Evolutionary conservation across 179 eudicot genomes (phyloP).

Genomic region (Silene coronaria): DNA sequence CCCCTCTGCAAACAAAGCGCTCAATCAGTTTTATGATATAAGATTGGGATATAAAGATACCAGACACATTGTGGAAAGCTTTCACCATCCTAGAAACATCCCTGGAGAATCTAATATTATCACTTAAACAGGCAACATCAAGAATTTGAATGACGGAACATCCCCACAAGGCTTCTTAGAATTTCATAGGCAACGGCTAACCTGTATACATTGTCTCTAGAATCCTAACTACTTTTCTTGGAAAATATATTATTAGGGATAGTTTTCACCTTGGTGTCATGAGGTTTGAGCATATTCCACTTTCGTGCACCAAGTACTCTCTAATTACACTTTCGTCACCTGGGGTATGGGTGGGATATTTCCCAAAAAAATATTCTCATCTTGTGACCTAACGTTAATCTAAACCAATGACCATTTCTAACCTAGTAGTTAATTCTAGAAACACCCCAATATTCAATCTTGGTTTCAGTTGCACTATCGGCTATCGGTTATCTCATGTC

Average conservation of each 20-base stretch:
- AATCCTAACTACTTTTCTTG: neutral
- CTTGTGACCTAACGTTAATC: neutral
- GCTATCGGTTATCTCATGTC: neutral
- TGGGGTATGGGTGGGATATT: neutral
- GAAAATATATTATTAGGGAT: neutral
- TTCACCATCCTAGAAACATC: neutral
- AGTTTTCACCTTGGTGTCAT: neutral
- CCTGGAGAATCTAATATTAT: neutral
- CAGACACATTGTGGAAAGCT: neutral
- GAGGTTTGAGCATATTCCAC: neutral
- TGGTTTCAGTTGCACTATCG: neutral
- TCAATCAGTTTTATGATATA: neutral
- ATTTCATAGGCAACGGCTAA: neutral
- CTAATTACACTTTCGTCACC: neutral
- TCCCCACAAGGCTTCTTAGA: neutral
- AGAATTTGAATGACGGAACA: neutral
- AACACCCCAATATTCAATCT: neutral
- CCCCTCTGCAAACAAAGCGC: too few species aligned
- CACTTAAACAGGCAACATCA: neutral
- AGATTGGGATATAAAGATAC: neutral
- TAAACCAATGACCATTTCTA: neutral
- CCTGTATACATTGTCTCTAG: neutral
- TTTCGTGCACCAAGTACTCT: neutral
- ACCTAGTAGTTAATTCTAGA: neutral
- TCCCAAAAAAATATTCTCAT: neutral